These are phyloP conservation scores for Wallemia hederae DNA, from an alignment of 1,284 basidiomycete genomes.

Conservation along the genomic window DNA sequence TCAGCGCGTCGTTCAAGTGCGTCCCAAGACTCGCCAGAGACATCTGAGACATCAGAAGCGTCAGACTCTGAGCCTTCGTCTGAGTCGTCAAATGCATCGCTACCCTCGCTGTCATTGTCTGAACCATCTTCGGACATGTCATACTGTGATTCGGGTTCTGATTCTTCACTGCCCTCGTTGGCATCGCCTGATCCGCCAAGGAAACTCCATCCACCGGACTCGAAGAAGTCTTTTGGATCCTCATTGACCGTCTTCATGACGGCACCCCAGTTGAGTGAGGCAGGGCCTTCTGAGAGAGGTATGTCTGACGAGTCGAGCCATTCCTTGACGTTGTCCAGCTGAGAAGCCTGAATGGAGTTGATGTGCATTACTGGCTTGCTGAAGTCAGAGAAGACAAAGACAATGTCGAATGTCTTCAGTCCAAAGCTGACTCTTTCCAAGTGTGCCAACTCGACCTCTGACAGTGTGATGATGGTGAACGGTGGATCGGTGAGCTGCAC, in stretches of 20 bases:
- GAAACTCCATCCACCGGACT: constrained; percentile 82
- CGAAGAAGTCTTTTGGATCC: constrained; percentile 85
- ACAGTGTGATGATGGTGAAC: constrained; percentile 78
- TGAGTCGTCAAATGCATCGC: constrained; percentile 8
- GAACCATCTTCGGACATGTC: constrained; percentile 14
- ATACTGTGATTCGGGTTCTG: constrained; percentile 14
- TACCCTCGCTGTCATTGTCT: constrained; percentile 12
- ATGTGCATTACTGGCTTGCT: constrained; percentile 70
- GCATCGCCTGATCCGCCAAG: constrained; percentile 33
- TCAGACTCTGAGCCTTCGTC: constrained; percentile 3
- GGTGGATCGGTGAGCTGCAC: constrained; percentile 86
- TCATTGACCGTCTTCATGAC: constrained; percentile 97
- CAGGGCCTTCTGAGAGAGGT: constrained; percentile 76
- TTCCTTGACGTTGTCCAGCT: constrained; percentile 84
- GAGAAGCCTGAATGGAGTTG: constrained; percentile 70
- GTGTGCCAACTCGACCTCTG: constrained; percentile 87
- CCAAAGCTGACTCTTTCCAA: constrained; percentile 92
- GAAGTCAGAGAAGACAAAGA: constrained; percentile 90
- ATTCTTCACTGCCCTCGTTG: constrained; percentile 12
- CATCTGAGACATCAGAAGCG: constrained; percentile 6
- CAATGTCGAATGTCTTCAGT: constrained; percentile 88
- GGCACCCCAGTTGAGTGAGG: constrained; percentile 91
- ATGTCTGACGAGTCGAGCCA: constrained; percentile 80
- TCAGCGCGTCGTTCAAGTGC: constrained; percentile 1
- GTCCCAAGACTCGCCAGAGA: constrained; percentile 1